Evolutionary conservation across 2,329 filamentous ascomycete species (phyloP).

Genomic region (Penicillium sumatraense): DNA sequence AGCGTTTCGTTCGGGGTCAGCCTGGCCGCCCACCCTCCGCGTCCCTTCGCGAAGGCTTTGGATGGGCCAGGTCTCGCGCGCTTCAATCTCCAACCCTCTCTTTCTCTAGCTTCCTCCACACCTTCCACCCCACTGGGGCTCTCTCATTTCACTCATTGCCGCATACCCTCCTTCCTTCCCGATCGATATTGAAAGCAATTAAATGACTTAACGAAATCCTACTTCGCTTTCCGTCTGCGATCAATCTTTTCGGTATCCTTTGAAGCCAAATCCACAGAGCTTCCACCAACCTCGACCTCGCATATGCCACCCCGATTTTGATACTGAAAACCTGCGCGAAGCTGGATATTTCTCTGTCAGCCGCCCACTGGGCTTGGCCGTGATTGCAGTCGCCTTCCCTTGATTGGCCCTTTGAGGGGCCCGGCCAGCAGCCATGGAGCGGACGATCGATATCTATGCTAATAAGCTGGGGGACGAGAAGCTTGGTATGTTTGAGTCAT

Average conservation of each 20-base stretch:
- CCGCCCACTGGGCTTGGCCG: slow-evolving; percentile 47
- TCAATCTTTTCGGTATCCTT: slow-evolving; percentile 34
- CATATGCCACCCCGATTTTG: slow-evolving; percentile 35
- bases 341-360: slow-evolving; percentile 28
- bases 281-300: slow-evolving; percentile 27
- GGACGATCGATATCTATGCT: slow-evolving; percentile 55
- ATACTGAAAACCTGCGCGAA: slow-evolving; percentile 29
- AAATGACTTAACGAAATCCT: slow-evolving; percentile 39
- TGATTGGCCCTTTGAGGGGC: slow-evolving; percentile 29
- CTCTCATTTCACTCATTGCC: slow-evolving; percentile 19
- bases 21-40: slow-evolving; percentile 44
- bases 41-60: slow-evolving; percentile 21
- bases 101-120: slow-evolving; percentile 22
- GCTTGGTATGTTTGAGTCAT: slow-evolving; percentile 45
- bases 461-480: slow-evolving; percentile 54
- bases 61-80: slow-evolving; percentile 37
- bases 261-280: slow-evolving; percentile 27
- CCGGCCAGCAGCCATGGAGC: slow-evolving; percentile 45
- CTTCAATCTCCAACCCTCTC: slow-evolving; percentile 24
- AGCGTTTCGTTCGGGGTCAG: slow-evolving; percentile 44
- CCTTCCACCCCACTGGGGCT: slow-evolving; percentile 17
- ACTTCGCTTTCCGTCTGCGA: slow-evolving; percentile 24
- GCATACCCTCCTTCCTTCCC: slow-evolving; percentile 19
- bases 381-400: slow-evolving; percentile 26
- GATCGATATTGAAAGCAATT: slow-evolving; percentile 18